These are phyloP conservation scores for Aspergillus egyptiacus DNA, from an alignment of 495 filamentous ascomycete genomes.

Conservation along the genomic window DNA sequence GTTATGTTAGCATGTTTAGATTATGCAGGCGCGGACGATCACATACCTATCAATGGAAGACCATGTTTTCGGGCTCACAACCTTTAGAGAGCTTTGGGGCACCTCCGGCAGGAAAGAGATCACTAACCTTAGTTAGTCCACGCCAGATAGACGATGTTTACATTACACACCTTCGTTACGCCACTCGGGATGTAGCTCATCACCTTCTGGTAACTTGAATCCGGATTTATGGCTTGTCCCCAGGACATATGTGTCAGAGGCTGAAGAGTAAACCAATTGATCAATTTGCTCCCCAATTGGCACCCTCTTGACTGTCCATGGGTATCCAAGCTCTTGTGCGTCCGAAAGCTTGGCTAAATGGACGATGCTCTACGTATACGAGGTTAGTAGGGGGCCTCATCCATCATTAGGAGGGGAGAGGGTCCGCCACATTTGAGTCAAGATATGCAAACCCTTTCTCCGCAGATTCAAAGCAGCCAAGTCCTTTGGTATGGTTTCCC, in stretches of 20 bases:
- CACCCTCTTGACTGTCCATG: constrained; percentile 65
- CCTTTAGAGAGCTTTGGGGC: constrained; percentile 61
- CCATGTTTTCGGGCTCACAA: constrained; percentile 71
- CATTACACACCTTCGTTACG: constrained; percentile 52
- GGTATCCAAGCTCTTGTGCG: constrained; percentile 59
- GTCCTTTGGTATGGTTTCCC: constrained; percentile 54
- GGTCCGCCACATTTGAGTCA: constrained; percentile 47
- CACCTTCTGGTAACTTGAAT: constrained; percentile 78
- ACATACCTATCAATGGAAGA: constrained; percentile 66
- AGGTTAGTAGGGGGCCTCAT: constrained; percentile 5
- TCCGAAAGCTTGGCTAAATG: constrained; percentile 61
- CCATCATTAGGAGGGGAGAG: not conserved
- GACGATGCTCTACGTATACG: constrained; percentile 48
- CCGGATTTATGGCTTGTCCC: constrained; percentile 58
- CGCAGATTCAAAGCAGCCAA: constrained; percentile 63
- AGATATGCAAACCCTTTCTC: constrained; percentile 77
- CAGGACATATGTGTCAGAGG: constrained; percentile 68
- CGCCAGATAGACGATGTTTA: not conserved
- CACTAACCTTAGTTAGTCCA: constrained; percentile 29
- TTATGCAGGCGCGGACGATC: not conserved
- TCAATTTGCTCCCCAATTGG: constrained; percentile 64
- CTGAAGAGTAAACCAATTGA: constrained; percentile 66
- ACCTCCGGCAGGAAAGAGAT: constrained; percentile 59
- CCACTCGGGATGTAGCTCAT: constrained; percentile 79
- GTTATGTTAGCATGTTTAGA: constrained; percentile 5